Conservation (phyloP, 2,329 filamentous ascomycete species). For the Trichoderma breve region DNA sequence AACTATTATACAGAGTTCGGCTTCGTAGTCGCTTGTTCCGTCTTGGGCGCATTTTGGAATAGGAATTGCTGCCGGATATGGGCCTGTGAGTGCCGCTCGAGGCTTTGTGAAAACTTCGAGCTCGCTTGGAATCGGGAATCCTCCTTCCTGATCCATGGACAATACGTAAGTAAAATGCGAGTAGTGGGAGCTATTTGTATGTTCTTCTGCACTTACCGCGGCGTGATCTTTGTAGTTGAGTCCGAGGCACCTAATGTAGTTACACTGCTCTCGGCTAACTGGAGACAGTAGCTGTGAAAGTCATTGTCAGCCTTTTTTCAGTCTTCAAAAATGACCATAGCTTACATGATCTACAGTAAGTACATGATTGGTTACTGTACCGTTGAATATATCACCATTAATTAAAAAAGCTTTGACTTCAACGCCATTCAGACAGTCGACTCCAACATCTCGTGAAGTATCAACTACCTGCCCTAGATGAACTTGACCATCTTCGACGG, state of each 20-base stretch:
- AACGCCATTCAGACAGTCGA: neutral
- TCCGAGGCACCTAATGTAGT: conserved; percentile 23
- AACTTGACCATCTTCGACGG: conserved; percentile 13
- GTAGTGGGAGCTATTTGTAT: neutral
- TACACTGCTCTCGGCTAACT: neutral
- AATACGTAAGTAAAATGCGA: neutral
- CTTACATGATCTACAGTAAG: neutral
- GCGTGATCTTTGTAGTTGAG: conserved; percentile 27
- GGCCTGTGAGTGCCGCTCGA: conserved; percentile 21
- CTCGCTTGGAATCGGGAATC: conserved; percentile 9
- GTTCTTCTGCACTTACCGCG: neutral
- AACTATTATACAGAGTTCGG: conserved; percentile 51
- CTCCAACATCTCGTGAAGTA: neutral
- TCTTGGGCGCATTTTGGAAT: conserved; percentile 42
- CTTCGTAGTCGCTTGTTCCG: conserved; percentile 46
- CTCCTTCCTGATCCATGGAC: conserved; percentile 6
- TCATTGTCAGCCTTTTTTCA: neutral
- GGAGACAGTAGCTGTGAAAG: neutral
- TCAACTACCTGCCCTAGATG: conserved; percentile 5
- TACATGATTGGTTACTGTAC: neutral
- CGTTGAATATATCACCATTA: neutral
- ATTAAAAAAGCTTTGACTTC: neutral
- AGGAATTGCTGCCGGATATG: conserved; percentile 21
- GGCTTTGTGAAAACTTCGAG: conserved; percentile 27
- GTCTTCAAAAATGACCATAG: neutral